Conservation (phyloP, 2,329 filamentous ascomycete species). For the Neofusicoccum laricinum region DNA sequence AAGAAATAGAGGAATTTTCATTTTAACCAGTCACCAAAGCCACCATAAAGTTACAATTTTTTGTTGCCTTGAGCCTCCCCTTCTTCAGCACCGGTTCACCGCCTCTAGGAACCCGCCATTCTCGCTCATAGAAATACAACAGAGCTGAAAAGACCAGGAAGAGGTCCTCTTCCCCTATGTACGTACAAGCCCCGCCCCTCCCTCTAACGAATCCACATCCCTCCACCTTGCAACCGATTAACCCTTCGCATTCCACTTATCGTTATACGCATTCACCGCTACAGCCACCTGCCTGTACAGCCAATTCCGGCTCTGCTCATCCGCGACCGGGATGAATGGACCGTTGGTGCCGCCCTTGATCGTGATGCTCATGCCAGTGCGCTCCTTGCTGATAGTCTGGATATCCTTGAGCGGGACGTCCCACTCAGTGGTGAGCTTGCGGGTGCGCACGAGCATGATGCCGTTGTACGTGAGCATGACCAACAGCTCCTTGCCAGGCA, state of each 20-base stretch:
- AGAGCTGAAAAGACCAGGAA: not conserved
- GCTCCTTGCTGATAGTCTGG: constrained; percentile 94
- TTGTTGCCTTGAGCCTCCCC: no score
- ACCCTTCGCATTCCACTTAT: constrained; percentile 63
- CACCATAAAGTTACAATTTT: not conserved
- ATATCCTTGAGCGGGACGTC: constrained; percentile 94
- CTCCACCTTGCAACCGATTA: constrained; percentile 20
- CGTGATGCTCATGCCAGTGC: constrained; percentile 86
- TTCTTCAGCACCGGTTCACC: no score
- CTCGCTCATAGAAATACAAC: not conserved
- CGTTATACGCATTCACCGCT: constrained; percentile 66
- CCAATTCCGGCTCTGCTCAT: constrained; percentile 72
- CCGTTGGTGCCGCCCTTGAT: constrained; percentile 89
- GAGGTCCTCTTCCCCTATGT: not conserved
- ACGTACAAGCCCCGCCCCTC: not conserved
- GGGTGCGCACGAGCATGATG: constrained; percentile 86
- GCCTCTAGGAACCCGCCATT: not conserved
- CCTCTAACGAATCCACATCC: not conserved
- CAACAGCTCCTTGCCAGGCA: constrained; percentile 86
- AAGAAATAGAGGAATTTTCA: not conserved
- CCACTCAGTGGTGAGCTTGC: constrained; percentile 87
- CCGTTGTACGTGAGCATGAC: constrained; percentile 60
- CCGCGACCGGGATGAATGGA: constrained; percentile 90
- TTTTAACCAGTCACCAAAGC: not conserved
- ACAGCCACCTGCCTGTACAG: constrained; percentile 64